These are phyloP conservation scores for Westerdykella ornata DNA, from an alignment of 2,329 filamentous ascomycete species.

Conservation along the genomic window DNA sequence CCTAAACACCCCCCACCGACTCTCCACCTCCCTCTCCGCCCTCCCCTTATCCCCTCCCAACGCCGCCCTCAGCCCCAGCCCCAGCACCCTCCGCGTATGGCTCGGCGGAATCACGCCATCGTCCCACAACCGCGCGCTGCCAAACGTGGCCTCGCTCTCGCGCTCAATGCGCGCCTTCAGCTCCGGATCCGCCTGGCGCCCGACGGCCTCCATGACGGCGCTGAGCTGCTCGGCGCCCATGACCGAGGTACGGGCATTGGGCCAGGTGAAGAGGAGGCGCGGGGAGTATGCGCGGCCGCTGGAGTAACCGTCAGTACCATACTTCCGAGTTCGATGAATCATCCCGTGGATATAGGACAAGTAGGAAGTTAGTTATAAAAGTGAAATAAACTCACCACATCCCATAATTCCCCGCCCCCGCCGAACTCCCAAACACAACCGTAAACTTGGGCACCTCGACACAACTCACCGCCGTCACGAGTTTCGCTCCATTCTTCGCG, in stretches of 20 bases:
- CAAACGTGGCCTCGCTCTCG: conserved; percentile 85
- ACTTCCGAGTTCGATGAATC: conserved; percentile 1
- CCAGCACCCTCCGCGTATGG: conserved; percentile 45
- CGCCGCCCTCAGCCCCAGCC: conserved; percentile 44
- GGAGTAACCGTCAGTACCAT: conserved; percentile 2
- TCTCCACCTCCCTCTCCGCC: conserved; percentile 26
- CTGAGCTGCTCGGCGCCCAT: conserved; percentile 94
- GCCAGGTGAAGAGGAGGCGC: conserved; percentile 92
- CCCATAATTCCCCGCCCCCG: conserved; percentile 93
- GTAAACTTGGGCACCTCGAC: conserved; percentile 95
- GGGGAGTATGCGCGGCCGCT: conserved; percentile 87
- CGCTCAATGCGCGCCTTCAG: conserved; percentile 78
- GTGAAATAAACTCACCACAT: conserved; percentile 62
- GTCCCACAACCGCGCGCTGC: conserved; percentile 81
- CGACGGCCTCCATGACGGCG: conserved; percentile 91
- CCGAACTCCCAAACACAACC: conserved; percentile 86
- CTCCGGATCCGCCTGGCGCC: conserved; percentile 71
- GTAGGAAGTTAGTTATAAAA: conserved; percentile 2
- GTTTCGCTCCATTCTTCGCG: conserved; percentile 94
- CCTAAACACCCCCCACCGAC: conserved; percentile 37
- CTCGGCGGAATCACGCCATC: conserved; percentile 47
- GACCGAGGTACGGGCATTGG: conserved; percentile 89
- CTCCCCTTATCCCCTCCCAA: conserved; percentile 35
- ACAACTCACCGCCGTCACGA: conserved; percentile 90
- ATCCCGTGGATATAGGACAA: not conserved